phyloP scores from a whole-genome alignment of 257 asterid species.

The Lycium ferocissimum region DNA sequence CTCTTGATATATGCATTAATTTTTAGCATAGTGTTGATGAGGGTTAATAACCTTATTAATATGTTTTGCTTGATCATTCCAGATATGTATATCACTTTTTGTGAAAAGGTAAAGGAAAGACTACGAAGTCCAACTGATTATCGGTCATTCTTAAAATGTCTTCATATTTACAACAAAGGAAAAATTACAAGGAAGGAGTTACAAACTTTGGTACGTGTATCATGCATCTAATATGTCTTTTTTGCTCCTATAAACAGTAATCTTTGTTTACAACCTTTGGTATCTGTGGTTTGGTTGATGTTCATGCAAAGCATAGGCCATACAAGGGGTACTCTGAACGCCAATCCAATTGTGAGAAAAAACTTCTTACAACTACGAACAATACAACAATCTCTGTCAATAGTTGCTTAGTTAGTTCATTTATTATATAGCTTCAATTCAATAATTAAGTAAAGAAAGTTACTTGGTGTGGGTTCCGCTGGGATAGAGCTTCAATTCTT shows the following conservation, averaged over 20 bases:
- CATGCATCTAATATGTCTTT: not conserved
- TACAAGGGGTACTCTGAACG: too few relatives aligned
- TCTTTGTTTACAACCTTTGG: not conserved
- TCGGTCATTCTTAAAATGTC: slow-evolving; percentile 92
- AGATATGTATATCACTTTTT: slow-evolving; percentile 74
- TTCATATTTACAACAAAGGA: slow-evolving; percentile 86
- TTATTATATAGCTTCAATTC: too few relatives aligned
- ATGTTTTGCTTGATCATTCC: slow-evolving; percentile 42
- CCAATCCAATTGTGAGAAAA: too few relatives aligned
- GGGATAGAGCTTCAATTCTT: not conserved
- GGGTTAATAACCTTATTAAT: not conserved
- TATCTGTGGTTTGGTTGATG: not conserved
- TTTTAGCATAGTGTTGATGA: not conserved
- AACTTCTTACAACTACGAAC: too few relatives aligned
- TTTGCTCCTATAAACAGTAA: not conserved
- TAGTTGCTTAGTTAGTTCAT: too few relatives aligned
- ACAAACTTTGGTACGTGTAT: slow-evolving; percentile 75
- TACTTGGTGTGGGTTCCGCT: too few relatives aligned
- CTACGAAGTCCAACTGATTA: slow-evolving; percentile 76
- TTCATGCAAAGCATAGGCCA: too few relatives aligned
- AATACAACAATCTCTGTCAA: too few relatives aligned
- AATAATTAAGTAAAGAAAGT: too few relatives aligned
- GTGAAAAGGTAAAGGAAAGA: slow-evolving; percentile 94
- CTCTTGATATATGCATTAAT: not conserved
- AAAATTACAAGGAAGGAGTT: slow-evolving; percentile 84